Evolutionary conservation across 1,284 basidiomycete species (phyloP).

Genomic region (Papiliotrema terrestris): DNA sequence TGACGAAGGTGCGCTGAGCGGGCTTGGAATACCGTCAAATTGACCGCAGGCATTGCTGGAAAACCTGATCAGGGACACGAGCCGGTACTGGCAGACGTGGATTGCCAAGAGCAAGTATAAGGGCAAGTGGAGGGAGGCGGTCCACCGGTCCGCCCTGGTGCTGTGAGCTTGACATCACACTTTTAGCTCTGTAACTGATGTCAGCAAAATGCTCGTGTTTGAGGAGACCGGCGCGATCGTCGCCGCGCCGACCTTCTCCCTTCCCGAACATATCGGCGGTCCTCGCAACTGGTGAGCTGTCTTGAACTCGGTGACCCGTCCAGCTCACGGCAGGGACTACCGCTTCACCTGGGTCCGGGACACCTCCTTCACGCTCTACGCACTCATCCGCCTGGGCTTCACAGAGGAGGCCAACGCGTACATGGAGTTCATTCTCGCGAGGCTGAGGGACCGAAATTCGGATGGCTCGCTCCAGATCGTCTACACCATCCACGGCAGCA

Average conservation of each 20-base stretch:
- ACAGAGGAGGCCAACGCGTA: constrained; percentile 69
- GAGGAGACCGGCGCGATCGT: constrained; percentile 67
- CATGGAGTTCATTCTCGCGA: constrained; percentile 82
- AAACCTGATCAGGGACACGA: constrained; percentile 55
- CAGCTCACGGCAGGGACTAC: constrained; percentile 30
- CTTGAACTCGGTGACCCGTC: too few relatives aligned
- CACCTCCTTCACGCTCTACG: constrained; percentile 86
- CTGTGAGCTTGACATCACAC: constrained; percentile 49
- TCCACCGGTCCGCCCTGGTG: constrained; percentile 81
- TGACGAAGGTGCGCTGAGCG: constrained; percentile 57
- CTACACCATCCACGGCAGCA: constrained; percentile 58
- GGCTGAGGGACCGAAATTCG: constrained; percentile 71
- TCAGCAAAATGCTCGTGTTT: constrained; percentile 48
- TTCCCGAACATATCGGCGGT: constrained; percentile 86
- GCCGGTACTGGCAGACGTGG: constrained; percentile 83
- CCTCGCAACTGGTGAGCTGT: constrained; percentile 66
- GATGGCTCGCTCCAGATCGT: constrained; percentile 83
- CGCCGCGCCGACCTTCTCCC: constrained; percentile 86
- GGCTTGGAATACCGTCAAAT: neutral
- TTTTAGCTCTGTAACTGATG: constrained; percentile 34
- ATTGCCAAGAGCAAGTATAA: constrained; percentile 65
- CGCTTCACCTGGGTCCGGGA: constrained; percentile 67
- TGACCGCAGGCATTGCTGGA: constrained; percentile 23
- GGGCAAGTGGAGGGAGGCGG: constrained; percentile 90
- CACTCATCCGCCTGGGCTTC: constrained; percentile 83